A percentile compares a stretch with the other conserved stretches of the same genome.
These are phyloP conservation scores for Malassezia caprae DNA, from an alignment of 1,284 basidiomycete genomes.

Conservation along the genomic window DNA sequence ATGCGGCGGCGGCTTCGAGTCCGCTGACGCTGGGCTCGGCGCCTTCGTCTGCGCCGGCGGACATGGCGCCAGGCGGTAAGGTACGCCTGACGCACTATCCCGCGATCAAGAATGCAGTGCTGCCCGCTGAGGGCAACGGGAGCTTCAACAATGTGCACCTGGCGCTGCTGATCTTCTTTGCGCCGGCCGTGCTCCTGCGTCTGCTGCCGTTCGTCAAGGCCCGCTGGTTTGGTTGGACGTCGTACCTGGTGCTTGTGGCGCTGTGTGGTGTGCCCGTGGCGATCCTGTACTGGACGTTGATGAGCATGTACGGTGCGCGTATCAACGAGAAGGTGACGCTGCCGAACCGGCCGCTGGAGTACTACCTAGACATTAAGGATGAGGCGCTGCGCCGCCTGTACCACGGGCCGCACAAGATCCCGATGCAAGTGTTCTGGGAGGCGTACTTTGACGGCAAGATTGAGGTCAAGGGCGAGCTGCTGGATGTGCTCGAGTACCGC, in stretches of 20 bases:
- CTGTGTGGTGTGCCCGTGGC: constrained; percentile 68
- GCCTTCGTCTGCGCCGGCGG: background rate
- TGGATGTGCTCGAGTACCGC: constrained; percentile 84
- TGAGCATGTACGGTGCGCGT: constrained; percentile 69
- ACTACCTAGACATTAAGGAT: constrained; percentile 87
- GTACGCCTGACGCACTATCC: constrained; percentile 45
- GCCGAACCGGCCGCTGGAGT: constrained; percentile 64
- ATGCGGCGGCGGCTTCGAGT: background rate
- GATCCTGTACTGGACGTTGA: constrained; percentile 78
- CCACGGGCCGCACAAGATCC: constrained; percentile 71
- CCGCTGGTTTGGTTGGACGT: constrained; percentile 41
- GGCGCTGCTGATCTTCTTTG: constrained; percentile 54
- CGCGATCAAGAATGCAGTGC: constrained; percentile 38
- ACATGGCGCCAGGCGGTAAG: constrained; percentile 41
- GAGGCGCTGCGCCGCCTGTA: constrained; percentile 67
- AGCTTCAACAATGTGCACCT: constrained; percentile 57
- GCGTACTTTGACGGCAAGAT: constrained; percentile 94
- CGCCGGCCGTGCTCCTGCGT: constrained; percentile 41
- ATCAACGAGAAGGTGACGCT: constrained; percentile 76
- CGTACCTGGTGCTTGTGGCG: constrained; percentile 54
- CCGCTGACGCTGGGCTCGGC: background rate
- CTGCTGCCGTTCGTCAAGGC: constrained; percentile 45
- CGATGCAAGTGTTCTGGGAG: constrained; percentile 95
- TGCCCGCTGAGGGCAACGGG: constrained; percentile 48
- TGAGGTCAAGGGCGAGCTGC: constrained; percentile 87